phyloP scores from a whole-genome alignment of 1,284 basidiomycete genomes.

The Trichosporon sp. region DNA sequence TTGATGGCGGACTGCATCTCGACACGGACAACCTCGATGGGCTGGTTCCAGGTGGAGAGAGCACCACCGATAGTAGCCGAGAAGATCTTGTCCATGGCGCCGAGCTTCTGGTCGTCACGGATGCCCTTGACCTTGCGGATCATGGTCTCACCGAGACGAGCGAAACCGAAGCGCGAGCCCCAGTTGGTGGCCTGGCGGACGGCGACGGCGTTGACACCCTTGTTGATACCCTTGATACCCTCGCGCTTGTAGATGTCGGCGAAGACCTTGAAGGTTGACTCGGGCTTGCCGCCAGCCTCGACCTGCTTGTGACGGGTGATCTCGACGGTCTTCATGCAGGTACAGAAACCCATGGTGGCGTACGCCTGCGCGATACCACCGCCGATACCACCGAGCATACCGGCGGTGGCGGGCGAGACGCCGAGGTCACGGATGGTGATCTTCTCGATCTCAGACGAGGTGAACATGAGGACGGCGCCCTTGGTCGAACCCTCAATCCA shows the following conservation, averaged over 20 bases:
- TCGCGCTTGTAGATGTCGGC: constrained; percentile 90
- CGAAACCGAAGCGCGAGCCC: constrained; percentile 98
- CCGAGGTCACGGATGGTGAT: constrained; percentile 66
- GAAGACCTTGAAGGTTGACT: constrained; percentile 93
- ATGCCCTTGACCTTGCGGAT: constrained; percentile 70
- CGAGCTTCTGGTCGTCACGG: constrained; percentile 70
- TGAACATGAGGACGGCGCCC: constrained; percentile 92
- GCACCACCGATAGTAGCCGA: constrained; percentile 91
- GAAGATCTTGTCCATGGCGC: constrained; percentile 81
- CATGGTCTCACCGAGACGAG: constrained; percentile 81
- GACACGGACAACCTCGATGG: constrained; percentile 72
- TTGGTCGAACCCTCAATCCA: constrained; percentile 99
- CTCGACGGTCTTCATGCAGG: constrained; percentile 97
- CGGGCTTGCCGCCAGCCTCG: constrained; percentile 83
- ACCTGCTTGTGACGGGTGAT: constrained; percentile 96
- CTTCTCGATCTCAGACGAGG: constrained; percentile 91
- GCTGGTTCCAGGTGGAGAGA: constrained; percentile 98
- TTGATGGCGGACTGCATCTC: constrained; percentile 99
- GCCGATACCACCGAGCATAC: constrained; percentile 93
- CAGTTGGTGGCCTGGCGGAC: constrained; percentile 98
- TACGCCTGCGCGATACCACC: constrained; percentile 98
- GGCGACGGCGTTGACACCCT: constrained; percentile 98
- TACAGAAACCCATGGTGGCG: constrained; percentile 99
- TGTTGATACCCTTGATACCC: constrained; percentile 96
- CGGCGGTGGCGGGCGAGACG: constrained; percentile 76